Base-by-base conservation (phyloP, 2,329 filamentous ascomycete species). In the Metarhizium humberi region DNA sequence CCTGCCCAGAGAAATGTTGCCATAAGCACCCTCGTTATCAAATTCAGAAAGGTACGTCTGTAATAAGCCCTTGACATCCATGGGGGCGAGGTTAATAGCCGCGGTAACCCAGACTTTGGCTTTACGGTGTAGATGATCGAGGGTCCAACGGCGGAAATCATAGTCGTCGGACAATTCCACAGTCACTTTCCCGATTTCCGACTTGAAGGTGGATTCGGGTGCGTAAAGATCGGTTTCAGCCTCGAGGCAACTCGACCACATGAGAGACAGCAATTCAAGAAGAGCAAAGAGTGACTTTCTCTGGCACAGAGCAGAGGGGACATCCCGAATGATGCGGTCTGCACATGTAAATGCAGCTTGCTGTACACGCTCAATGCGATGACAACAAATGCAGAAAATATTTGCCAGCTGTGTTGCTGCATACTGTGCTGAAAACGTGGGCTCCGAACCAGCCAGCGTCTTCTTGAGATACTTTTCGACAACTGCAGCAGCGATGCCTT, bases 1-100 rank as follows among this genome's bases (percentile, higher is more conserved):
- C 57, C 95, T 81, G 11, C 94, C 95, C 16, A 99, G 78, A 1
- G 92, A 92, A 58, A 97, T 85, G 68, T 96, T 91, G 0, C 92
- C 94, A 66, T 95, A 96, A 1, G 86, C 85, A 51, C 88, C 89
- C 60, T 96, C 90, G 61, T 97, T 92, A 58, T 95, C 88, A 62
- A 92, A 96, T 62, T 96, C 92, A 0, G 95, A 96, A 16, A 99
- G 78, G 67, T 99, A 97, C 0, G 94, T 97, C 72, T 96, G 94
- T 47, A 99, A 78, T 20, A 99, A 78, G 0, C 95, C 94, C 72
- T 99, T 99, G 57, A 97, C 85, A 69, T 99, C 92, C 29, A 96
- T 77, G 6, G 94, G 92, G 3, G 95, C 91, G 50, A 95, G 81
- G 61, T 88, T 86, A 62, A 97, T 84, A 7, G 90, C 88, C 36